These are phyloP conservation scores for Lachancea waltii DNA, from an alignment of 805 yeast species.

Conservation along the genomic window DNA sequence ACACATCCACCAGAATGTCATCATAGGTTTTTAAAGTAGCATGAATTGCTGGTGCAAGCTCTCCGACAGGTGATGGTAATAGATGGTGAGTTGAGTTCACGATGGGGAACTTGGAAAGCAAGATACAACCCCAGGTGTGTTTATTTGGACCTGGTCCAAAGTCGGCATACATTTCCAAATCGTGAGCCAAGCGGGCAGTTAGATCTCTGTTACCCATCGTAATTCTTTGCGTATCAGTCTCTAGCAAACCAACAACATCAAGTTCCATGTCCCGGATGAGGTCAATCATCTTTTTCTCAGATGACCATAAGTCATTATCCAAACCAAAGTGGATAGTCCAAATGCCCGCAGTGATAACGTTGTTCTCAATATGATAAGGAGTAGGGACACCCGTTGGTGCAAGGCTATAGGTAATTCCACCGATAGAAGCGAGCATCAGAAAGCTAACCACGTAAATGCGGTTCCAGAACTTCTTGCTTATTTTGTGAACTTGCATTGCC, in stretches of 20 bases:
- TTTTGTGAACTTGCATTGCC: background rate
- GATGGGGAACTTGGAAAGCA: slow-evolving; percentile 91
- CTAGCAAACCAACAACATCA: slow-evolving; percentile 86
- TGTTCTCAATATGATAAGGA: slow-evolving; percentile 62
- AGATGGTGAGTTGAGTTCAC: slow-evolving; percentile 83
- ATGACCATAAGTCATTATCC: slow-evolving; percentile 97
- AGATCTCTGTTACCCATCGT: slow-evolving; percentile 94
- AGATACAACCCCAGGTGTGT: slow-evolving; percentile 97
- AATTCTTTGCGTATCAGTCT: slow-evolving; percentile 88
- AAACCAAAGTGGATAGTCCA: slow-evolving; percentile 98
- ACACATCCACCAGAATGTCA: slow-evolving; percentile 68
- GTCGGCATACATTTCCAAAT: slow-evolving; percentile 89
- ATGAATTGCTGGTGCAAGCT: slow-evolving; percentile 95
- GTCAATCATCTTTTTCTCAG: slow-evolving; percentile 83
- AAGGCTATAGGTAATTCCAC: slow-evolving; percentile 19
- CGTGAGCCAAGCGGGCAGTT: slow-evolving; percentile 86
- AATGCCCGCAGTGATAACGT: slow-evolving; percentile 85
- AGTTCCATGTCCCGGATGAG: slow-evolving; percentile 79
- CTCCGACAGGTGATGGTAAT: slow-evolving; percentile 95
- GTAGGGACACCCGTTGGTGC: slow-evolving; percentile 43
- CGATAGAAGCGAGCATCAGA: slow-evolving; percentile 15
- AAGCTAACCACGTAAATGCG: slow-evolving; percentile 16
- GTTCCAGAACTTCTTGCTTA: slow-evolving; percentile 15
- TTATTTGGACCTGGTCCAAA: slow-evolving; percentile 97
- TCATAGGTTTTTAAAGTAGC: slow-evolving; percentile 93